Conservation (phyloP, 2,329 filamentous ascomycete genomes). For the Tympanopsis confertula region DNA sequence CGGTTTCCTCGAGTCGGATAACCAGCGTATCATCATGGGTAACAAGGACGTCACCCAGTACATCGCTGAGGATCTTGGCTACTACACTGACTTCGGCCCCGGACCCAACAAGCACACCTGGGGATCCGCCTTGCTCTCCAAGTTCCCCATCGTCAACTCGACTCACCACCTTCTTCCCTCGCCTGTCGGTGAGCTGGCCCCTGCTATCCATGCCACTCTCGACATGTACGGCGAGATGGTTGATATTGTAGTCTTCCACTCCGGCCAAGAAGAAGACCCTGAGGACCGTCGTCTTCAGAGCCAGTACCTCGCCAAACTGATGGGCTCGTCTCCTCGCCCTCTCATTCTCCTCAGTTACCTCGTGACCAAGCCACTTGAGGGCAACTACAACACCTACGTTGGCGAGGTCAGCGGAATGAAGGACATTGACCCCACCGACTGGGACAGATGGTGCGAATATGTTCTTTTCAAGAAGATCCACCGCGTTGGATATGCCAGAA, state of each 20-base stretch:
- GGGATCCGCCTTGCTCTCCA: slow-evolving; percentile 84
- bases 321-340: slow-evolving; percentile 72
- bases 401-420: slow-evolving; percentile 80
- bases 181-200: slow-evolving; percentile 86
- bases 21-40: slow-evolving; percentile 98
- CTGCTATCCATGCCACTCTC: slow-evolving; percentile 91
- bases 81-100: slow-evolving; percentile 96
- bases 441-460: slow-evolving; percentile 98
- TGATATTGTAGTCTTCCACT: slow-evolving; percentile 97
- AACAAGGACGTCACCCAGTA: slow-evolving; percentile 94
- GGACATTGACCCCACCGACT: slow-evolving; percentile 84
- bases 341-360: slow-evolving; percentile 82
- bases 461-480: slow-evolving; percentile 86
- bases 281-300: slow-evolving; percentile 82
- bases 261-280: slow-evolving; percentile 89
- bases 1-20: slow-evolving; percentile 84
- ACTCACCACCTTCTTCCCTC: slow-evolving; percentile 91
- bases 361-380: slow-evolving; percentile 77
- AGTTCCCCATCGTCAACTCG: slow-evolving; percentile 94
- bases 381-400: slow-evolving; percentile 96
- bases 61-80: slow-evolving; percentile 88
- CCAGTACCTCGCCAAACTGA: slow-evolving; percentile 74
- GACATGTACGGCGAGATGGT: slow-evolving; percentile 82
- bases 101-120: slow-evolving; percentile 98
- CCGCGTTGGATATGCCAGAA: slow-evolving; percentile 77